These are phyloP conservation scores for Botrytis deweyae DNA, from an alignment of 2,329 filamentous ascomycete species.

Conservation along the genomic window DNA sequence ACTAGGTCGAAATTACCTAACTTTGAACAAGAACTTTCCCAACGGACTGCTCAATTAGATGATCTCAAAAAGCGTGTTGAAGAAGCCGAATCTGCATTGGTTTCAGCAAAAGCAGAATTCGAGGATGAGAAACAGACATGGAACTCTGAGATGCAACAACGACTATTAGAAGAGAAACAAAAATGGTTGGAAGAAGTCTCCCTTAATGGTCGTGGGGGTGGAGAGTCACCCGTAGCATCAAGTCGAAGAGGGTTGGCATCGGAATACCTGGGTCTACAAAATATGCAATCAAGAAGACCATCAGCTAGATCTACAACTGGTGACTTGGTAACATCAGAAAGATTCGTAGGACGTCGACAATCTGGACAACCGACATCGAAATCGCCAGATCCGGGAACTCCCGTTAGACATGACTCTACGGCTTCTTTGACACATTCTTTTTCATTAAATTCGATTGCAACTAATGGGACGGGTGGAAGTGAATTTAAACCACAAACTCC, in stretches of 20 bases:
- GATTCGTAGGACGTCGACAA: slow-evolving; percentile 31
- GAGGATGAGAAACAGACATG: slow-evolving; percentile 58
- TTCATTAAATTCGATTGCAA: slow-evolving; percentile 19
- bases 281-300: slow-evolving; percentile 37
- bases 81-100: slow-evolving; percentile 63
- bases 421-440: slow-evolving; percentile 28
- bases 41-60: slow-evolving; percentile 59
- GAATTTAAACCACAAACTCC: slow-evolving; percentile 27
- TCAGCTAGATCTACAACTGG: slow-evolving; percentile 36
- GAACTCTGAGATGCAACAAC: slow-evolving; percentile 56
- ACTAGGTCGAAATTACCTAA: slow-evolving; percentile 62
- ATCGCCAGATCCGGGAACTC: slow-evolving; percentile 36
- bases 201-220: slow-evolving; percentile 34
- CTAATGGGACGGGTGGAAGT: slow-evolving; percentile 27
- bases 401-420: slow-evolving; percentile 37
- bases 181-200: slow-evolving; percentile 54
- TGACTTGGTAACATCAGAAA: slow-evolving; percentile 30
- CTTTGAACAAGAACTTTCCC: slow-evolving; percentile 62
- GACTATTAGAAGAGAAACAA: slow-evolving; percentile 62
- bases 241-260: slow-evolving; percentile 37
- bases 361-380: slow-evolving; percentile 33
- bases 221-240: slow-evolving; percentile 37
- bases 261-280: slow-evolving; percentile 42
- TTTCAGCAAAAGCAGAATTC: slow-evolving; percentile 55
- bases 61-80: slow-evolving; percentile 64